Percentiles rank a stretch among this genome's conserved stretches.
These are phyloP conservation scores for Raphanus hybrid DNA, from an alignment of 441 rosid genomes.

Conservation along the genomic window DNA sequence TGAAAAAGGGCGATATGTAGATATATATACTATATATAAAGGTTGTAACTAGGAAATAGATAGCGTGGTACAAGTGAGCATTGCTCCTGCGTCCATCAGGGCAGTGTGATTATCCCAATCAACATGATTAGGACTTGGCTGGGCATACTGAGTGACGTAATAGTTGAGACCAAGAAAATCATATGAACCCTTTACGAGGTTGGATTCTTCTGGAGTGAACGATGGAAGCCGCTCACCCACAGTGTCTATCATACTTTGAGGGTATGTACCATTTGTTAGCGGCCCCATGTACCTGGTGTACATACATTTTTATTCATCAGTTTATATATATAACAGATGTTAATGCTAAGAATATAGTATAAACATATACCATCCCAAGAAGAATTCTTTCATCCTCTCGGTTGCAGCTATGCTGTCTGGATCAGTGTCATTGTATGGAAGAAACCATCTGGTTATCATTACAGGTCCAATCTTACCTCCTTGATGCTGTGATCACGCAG, in stretches of 20 bases:
- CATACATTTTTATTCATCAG: neutral
- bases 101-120: neutral
- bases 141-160: constrained; percentile 39
- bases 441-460: constrained; percentile 77
- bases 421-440: constrained; percentile 49
- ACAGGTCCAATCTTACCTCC: constrained; percentile 72
- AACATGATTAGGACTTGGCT: neutral
- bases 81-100: constrained; percentile 14
- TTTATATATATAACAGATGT: neutral
- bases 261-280: constrained; percentile 47
- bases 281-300: constrained; percentile 40
- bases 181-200: constrained; percentile 39
- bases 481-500: constrained; percentile 43
- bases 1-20: neutral
- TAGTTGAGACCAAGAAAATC: constrained; percentile 54
- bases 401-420: constrained; percentile 67
- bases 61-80: constrained; percentile 23
- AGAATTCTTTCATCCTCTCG: constrained; percentile 59
- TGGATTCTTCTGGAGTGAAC: constrained; percentile 37
- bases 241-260: constrained; percentile 31
- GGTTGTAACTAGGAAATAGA: no score
- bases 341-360: neutral
- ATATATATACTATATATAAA: neutral
- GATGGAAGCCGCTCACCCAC: constrained; percentile 45
- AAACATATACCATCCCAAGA: constrained; percentile 64